Base-by-base conservation (phyloP, 2,329 filamentous ascomycete species). In the Neurospora sp. region DNA sequence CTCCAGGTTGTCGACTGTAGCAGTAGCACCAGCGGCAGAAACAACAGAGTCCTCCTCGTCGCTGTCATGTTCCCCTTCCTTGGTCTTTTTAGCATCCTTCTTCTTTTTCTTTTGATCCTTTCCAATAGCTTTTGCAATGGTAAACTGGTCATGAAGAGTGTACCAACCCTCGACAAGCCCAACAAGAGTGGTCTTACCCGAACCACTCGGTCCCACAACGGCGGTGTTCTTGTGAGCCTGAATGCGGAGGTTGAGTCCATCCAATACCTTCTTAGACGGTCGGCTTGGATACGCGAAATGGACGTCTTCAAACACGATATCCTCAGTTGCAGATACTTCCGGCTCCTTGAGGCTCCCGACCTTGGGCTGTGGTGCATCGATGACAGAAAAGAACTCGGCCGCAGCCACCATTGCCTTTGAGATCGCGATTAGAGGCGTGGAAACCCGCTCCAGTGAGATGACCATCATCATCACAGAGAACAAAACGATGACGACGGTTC, bases 231-330 rank as follows among this genome's bases (percentile, higher is more conserved):
- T 90, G 23, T 89, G 89, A 8, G 86, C 83, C 71, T 86, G 82
- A 69, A 93, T 86, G 0, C 78, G 81, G 9, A 92, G 79, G 74
- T 85, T 83, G 2, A 92, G 78, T 2, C 83, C 80, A 73, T 91
- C 84, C 1, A 92, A 78, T 0, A 92, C 86, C 74, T 87, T 87
- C 71, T 90, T 85, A 70, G 89, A 84, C 0, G 88, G 87, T 13
- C 90, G 83, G 67, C 82, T 87, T 0, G 91, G 91, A 75, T 94
- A 94, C 1, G 90, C 86, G 75, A 94, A 93, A n/a, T 84, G 86
- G 11, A 94, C 86, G 58, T 87, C 82, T 11, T 87, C 80, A 52
- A 94, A 86, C 5, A 84, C 79, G 67, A 92, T 89, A 68, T 90
- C 85, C 19, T 81, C 79, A 6, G 78, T 79, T 1, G 82, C 81